Base-by-base conservation (phyloP, 2,329 filamentous ascomycete genomes). In the Colletotrichum lini region DNA sequence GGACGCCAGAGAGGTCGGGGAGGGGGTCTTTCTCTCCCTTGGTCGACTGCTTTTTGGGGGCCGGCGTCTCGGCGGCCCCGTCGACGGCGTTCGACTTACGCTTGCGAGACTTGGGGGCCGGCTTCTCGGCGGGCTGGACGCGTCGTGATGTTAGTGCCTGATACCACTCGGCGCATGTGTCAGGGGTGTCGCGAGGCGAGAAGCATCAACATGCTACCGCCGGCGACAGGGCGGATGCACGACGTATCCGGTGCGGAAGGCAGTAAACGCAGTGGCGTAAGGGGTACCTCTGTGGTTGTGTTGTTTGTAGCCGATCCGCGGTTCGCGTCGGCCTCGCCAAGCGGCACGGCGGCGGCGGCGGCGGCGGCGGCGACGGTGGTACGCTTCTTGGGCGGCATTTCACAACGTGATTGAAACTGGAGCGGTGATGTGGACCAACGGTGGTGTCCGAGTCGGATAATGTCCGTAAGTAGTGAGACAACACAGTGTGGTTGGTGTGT, bases 1-100 rank as follows among this genome's bases (percentile, higher is more conserved):
- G 61, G 38, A 90, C 77, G 18, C 73, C 78, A 44, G 80, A 79
- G 23, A 88, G 79, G 57, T 73, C 66, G 15, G 67, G 56, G 9
- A 66, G 30, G 38, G 61, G 61, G 21, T 54, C 52, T 42, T 21
- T 16, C 35, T n/a, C n/a, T 26, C 61, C 59, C 61, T 59, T 62
- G 38, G 53, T 30, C 26, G 54, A 4, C 57, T 53, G 45, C 60
- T 65, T 61, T 23, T 58, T 56, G 21, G 69, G 42, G 15, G 53
- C 56, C 38, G 62, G 30, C 42, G 21, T 16, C 3, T n/a, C 23
- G 6, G 52, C 26, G 18, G 13, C 23, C n/a, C 40, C 64, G 4
- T 69, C 47, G 50, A 54, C 38, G 10, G 62, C 70, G 52, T 73
- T 63, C 5, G 72, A 73, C 50, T 73, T 73, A 30, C 65, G 72